Percentiles rank a stretch among this genome's conserved stretches.
Evolutionary conservation across 1,284 basidiomycete genomes (phyloP).

Genomic region (Pyrrhoderma lamaoense): DNA sequence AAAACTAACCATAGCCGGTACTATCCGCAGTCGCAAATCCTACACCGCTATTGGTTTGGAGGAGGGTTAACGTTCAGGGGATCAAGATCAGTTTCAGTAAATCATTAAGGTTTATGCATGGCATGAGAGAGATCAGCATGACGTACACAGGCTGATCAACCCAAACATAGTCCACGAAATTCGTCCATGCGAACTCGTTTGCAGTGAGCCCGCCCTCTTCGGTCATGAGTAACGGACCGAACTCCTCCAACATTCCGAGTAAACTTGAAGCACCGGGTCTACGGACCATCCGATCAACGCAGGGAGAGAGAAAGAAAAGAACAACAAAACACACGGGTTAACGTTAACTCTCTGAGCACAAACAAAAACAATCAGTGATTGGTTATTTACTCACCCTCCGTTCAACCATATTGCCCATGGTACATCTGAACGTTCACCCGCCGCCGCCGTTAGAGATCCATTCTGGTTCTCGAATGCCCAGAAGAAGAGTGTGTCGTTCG

Average conservation of each 20-base stretch:
- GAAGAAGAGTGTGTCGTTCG: conserved; percentile 69
- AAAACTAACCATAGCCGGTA: conserved; percentile 46
- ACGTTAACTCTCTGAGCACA: no score
- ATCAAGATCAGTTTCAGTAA: conserved; percentile 29
- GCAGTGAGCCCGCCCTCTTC: conserved; percentile 39
- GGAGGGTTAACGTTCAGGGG: neutral
- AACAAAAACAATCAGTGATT: conserved; percentile 56
- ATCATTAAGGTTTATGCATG: neutral
- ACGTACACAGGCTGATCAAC: conserved; percentile 66
- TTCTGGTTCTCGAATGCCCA: conserved; percentile 55
- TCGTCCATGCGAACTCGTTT: conserved; percentile 53
- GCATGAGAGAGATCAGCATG: conserved; percentile 14
- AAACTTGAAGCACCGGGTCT: conserved; percentile 68
- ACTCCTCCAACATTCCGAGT: conserved; percentile 59
- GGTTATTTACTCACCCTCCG: conserved; percentile 44
- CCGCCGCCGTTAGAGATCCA: conserved; percentile 47
- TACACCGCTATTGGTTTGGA: conserved; percentile 37
- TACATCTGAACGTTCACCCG: conserved; percentile 28
- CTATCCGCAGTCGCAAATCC: conserved; percentile 65
- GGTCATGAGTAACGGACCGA: conserved; percentile 56
- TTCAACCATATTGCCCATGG: conserved; percentile 76
- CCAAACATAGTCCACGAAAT: conserved; percentile 61
- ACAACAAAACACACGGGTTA: no score
- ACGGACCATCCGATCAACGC: no score
- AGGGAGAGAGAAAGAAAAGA: no score